Conservation (phyloP, 345 rosid species). For the Eucalyptus sp. region DNA sequence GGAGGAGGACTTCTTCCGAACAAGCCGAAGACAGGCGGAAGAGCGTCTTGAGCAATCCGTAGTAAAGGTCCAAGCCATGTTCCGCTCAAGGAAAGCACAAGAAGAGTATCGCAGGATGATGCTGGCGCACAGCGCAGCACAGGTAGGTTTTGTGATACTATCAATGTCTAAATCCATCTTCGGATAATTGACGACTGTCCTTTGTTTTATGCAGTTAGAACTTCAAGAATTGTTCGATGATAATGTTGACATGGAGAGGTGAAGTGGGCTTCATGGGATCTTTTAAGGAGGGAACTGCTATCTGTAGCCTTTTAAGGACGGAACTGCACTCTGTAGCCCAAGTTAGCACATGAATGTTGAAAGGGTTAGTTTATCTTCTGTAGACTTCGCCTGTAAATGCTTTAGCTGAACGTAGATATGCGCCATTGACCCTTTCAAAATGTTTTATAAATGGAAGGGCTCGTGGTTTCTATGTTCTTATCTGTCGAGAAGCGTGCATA, state of each 20-base stretch:
- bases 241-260: constrained; percentile 13
- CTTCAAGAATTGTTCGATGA: constrained; percentile 18
- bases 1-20: constrained; percentile 67
- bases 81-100: constrained; percentile 95
- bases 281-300: neutral
- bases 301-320: neutral
- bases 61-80: constrained; percentile 81
- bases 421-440: neutral
- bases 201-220: constrained; percentile 50
- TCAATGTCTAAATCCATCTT: neutral
- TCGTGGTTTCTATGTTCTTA: neutral
- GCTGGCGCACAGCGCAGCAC: constrained; percentile 46
- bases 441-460: neutral
- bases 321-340: neutral
- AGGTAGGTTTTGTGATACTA: constrained; percentile 16
- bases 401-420: neutral
- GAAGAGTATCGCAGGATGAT: constrained; percentile 83
- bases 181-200: neutral
- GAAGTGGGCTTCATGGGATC: neutral
- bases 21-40: constrained; percentile 78
- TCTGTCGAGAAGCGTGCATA: neutral
- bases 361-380: neutral
- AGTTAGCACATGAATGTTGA: neutral
- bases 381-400: neutral
- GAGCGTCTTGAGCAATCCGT: constrained; percentile 88